These are phyloP conservation scores for Pseudogymnoascus sp. DNA, from an alignment of 2,329 filamentous ascomycete genomes.

Conservation along the genomic window DNA sequence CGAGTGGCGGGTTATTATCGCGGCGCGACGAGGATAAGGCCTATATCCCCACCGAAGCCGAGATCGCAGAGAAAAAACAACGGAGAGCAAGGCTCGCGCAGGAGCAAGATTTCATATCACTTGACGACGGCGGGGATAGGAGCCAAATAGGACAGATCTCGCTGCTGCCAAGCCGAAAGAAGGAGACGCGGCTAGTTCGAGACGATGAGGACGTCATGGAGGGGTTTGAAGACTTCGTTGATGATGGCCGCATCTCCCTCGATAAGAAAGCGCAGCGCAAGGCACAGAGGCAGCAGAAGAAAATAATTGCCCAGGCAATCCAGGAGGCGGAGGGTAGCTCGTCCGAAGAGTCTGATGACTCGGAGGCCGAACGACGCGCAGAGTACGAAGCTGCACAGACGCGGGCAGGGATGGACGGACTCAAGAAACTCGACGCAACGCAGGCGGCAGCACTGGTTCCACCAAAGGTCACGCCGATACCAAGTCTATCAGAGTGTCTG, in stretches of 20 bases:
- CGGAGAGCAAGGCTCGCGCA: constrained; percentile 72
- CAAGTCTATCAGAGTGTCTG: constrained; percentile 60
- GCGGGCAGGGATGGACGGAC: constrained; percentile 72
- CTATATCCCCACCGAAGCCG: constrained; percentile 67
- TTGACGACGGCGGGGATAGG: constrained; percentile 48
- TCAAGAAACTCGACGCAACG: constrained; percentile 39
- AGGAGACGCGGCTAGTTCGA: constrained; percentile 64
- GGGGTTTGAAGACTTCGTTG: constrained; percentile 85
- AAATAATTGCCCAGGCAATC: constrained; percentile 78
- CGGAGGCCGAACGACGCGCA: constrained; percentile 60
- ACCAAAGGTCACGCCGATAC: constrained; percentile 68
- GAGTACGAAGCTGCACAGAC: constrained; percentile 86
- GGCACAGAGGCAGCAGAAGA: constrained; percentile 54
- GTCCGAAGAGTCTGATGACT: constrained; percentile 58
- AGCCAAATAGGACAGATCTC: constrained; percentile 16
- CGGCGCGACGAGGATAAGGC: constrained; percentile 24
- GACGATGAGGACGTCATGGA: constrained; percentile 92
- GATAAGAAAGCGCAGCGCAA: constrained; percentile 72
- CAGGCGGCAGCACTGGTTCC: constrained; percentile 48
- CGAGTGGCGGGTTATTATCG: constrained; percentile 14
- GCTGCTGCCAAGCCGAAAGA: constrained; percentile 46
- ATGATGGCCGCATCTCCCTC: constrained; percentile 71
- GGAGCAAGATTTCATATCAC: constrained; percentile 59
- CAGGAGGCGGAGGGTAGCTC: constrained; percentile 62
- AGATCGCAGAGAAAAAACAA: constrained; percentile 87